Base-by-base conservation (phyloP, 805 yeast species). In the Kazachstania psychrophila region DNA sequence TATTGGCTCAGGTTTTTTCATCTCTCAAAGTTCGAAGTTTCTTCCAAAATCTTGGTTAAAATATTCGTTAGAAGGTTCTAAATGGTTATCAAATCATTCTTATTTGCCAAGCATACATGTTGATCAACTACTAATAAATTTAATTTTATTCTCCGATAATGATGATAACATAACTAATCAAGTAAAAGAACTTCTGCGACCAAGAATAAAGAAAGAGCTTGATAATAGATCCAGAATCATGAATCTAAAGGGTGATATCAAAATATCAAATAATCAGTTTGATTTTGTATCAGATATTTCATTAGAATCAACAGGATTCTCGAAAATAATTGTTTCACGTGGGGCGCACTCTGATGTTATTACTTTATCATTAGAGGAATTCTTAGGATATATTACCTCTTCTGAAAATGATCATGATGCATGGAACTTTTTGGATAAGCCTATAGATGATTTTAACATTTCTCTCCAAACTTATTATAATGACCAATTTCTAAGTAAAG, bases 31-130 rank as follows among this genome's bases (percentile, higher is more conserved):
- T 24, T 73, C 70, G 3, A 67, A 69, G 37, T 70, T 79, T 61
- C 80, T 82, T 1, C 66, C 80, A 1, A 44, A 52, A 9, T 56
- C 65, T 7, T 80, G 88, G 87, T 47, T 79, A 9, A 56, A 62
- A 3, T 54, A 64, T 36, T 70, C 75, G 0, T 14, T 62, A 2
- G 72, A 68, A 23, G 74, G 74, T 0, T 73, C 70, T 27, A 47
- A 55, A 22, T 77, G 81, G 81, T 47, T 75, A 12, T 40, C 53
- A 3, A 58, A 62, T 14, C 75, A 75, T 41, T 57, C 63, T 0
- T 45, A 73, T 1, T 30, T 74, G 2, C 82, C 85, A 0, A 62
- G 62, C 29, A 70, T 80, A 34, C 73, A 79, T 39, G 56, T 62
- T 5, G 66, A 69, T 45, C 67, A 68, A 40, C 52, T 79, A 18